Evolutionary conservation across 305 asterid species (phyloP), one percentile per base, ranked within the genome.

Genomic region (Fraxinus greggii): DNA sequence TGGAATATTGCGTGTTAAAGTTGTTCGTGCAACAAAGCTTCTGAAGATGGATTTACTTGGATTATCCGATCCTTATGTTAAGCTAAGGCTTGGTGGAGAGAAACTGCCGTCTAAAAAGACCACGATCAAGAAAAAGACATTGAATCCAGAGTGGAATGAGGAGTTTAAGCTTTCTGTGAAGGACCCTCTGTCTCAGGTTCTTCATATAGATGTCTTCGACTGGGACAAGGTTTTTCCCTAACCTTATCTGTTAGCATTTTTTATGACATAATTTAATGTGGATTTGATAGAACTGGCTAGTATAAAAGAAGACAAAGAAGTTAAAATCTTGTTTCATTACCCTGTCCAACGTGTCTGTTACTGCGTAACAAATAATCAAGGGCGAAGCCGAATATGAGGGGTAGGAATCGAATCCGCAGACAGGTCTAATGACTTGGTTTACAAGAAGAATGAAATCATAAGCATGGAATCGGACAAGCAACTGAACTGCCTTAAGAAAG

Each of bases 21-120:
- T 94, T 32, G 75, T 94, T 31, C 87, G 92, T 40, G 98, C 97
- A 82, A 83, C 59, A 61, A 94, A 94, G 88, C 97, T 94, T 83
- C 82, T 93, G 86, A 94, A 94, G 90, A 93, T 82, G 97, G 98
- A 94, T 85, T 82, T 93, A 24, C 90, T 94, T 6, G 98, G 98
- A 81, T 88, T 90, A 36, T 94, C 98, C 7, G 98, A 94, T 90
- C 98, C 98, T n/a, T 94, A 94, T 65, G 98, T 90, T 32, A 93
- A 92, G 88, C 92, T 94, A 73, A 88, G 88, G 87, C 93, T 94
- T 24, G 90, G 89, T 15, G 98, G 92, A 70, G 98, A 94, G 15
- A 90, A 88, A 78, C 89, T 87, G 67, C 92, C 93, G 1, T 78
- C 91, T 9, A 91, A 82, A 89, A 92, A 91, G 85, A 94, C 98